phyloP scores from a whole-genome alignment of 805 yeast genomes.

The Torulaspora gathmanii region DNA sequence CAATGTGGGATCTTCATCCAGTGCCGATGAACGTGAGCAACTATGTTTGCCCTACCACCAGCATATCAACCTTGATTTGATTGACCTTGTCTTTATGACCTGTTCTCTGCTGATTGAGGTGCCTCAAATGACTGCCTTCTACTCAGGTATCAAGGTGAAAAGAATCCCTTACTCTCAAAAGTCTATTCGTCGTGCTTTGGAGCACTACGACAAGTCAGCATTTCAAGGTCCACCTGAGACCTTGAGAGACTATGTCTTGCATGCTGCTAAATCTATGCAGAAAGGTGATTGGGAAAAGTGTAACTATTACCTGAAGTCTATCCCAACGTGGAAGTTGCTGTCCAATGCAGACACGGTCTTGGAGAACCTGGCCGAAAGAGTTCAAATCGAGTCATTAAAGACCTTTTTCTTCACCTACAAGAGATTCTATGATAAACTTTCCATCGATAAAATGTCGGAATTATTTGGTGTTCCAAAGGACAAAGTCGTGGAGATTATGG shows the following conservation, averaged over 20 bases:
- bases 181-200: constrained; percentile 86
- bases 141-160: constrained; percentile 56
- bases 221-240: constrained; percentile 98
- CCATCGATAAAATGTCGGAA: constrained; percentile 58
- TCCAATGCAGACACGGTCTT: constrained; percentile 63
- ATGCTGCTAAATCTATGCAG: constrained; percentile 84
- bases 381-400: constrained; percentile 86
- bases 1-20: constrained; percentile 35
- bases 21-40: constrained; percentile 41
- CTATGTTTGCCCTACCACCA: constrained; percentile 94
- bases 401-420: constrained; percentile 88
- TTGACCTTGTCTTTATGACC: constrained; percentile 91
- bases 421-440: constrained; percentile 66
- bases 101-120: constrained; percentile 84
- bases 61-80: constrained; percentile 92
- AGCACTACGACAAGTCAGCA: constrained; percentile 87
- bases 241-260: constrained; percentile 86
- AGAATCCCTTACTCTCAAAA: constrained; percentile 55
- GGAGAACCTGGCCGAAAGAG: constrained; percentile 66
- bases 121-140: constrained; percentile 78
- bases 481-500: constrained; percentile 57
- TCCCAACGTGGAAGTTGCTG: constrained; percentile 78
- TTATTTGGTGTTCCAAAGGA: constrained; percentile 60
- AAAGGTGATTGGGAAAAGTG: constrained; percentile 87
- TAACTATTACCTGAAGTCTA: constrained; percentile 51